Base-by-base conservation (phyloP, 1,284 basidiomycete genomes). In the Stereum hirsutum region DNA sequence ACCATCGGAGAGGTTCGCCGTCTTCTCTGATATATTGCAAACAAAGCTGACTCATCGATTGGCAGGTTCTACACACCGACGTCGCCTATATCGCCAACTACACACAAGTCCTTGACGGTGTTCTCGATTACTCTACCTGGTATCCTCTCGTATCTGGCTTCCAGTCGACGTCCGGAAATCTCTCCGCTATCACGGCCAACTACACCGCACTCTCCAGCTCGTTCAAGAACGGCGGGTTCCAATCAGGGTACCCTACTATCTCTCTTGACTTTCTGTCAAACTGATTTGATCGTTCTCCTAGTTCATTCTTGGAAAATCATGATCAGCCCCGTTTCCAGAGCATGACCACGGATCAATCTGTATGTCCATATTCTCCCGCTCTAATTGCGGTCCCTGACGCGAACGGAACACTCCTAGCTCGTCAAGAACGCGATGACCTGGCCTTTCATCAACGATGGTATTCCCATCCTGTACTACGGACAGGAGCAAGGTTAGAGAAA, bases 1-100 rank as follows among this genome's bases (percentile, higher is more conserved):
- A 89, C 85, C 51, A 88, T 89, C 41, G 89, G 89, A 24, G 89
- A 92, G 64, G 83, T 91, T 28, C 84, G 78, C 54, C 75, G n/a
- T n/a, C n/a, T n/a, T n/a, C n/a, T n/a, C n/a, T n/a, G n/a, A n/a
- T n/a, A n/a, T n/a, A n/a, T n/a, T n/a, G n/a, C n/a, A n/a, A n/a
- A n/a, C n/a, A n/a, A n/a, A n/a, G n/a, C n/a, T n/a, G n/a, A n/a
- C n/a, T n/a, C n/a, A n/a, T n/a, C n/a, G n/a, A n/a, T n/a, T n/a
- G n/a, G n/a, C n/a, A n/a, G n/a, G n/a, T n/a, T n/a, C n/a, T n/a
- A n/a, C n/a, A n/a, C n/a, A n/a, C n/a, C n/a, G n/a, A n/a, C n/a
- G n/a, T n/a, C n/a, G n/a, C n/a, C n/a, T n/a, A n/a, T n/a, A n/a
- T n/a, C n/a, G n/a, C n/a, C n/a, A n/a, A n/a, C 15, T 19, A 10